These are phyloP conservation scores for Cyclotella choctawhatcheeana DNA, from an alignment of 108 stramenopile genomes.

Conservation along the genomic window DNA sequence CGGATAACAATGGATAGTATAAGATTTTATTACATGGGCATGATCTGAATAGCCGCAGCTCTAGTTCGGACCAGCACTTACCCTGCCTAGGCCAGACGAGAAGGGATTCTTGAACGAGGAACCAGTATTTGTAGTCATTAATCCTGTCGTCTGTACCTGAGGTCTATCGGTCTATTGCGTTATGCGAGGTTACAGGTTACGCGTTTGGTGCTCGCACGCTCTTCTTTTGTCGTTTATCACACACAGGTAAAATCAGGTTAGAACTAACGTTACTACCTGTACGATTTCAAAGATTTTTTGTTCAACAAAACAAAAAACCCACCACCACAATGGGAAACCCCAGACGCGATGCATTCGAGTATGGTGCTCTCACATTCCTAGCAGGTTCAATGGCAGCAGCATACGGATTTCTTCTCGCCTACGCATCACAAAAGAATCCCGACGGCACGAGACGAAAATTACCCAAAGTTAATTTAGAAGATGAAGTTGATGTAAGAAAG, in stretches of 20 bases:
- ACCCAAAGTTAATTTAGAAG: slow-evolving; percentile 45
- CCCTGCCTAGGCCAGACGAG: slow-evolving; percentile 14
- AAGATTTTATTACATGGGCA: background rate
- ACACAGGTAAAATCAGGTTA: background rate
- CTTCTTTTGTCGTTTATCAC: background rate
- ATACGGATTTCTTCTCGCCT: slow-evolving; percentile 34
- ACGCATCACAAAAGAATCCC: slow-evolving; percentile 23
- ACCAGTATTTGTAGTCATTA: slow-evolving; percentile 1
- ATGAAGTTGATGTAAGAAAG: slow-evolving; percentile 37
- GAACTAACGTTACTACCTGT: background rate
- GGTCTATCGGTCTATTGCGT: too few relatives aligned
- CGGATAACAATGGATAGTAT: background rate
- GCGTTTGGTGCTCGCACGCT: too few relatives aligned
- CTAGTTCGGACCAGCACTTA: background rate
- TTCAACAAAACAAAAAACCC: background rate
- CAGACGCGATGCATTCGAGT: slow-evolving; percentile 51
- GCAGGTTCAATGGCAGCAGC: slow-evolving; percentile 43
- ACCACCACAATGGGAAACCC: slow-evolving; percentile 45
- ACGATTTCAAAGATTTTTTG: background rate
- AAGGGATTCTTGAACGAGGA: slow-evolving; percentile 23
- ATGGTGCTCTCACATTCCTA: slow-evolving; percentile 44
- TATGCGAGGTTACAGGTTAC: too few relatives aligned
- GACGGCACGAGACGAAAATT: slow-evolving; percentile 42
- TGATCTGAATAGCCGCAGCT: slow-evolving; percentile 6
- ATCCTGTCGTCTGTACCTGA: too few relatives aligned